Conservation (phyloP, 768 basidiomycete species). For the Lyophyllum shimeji region DNA sequence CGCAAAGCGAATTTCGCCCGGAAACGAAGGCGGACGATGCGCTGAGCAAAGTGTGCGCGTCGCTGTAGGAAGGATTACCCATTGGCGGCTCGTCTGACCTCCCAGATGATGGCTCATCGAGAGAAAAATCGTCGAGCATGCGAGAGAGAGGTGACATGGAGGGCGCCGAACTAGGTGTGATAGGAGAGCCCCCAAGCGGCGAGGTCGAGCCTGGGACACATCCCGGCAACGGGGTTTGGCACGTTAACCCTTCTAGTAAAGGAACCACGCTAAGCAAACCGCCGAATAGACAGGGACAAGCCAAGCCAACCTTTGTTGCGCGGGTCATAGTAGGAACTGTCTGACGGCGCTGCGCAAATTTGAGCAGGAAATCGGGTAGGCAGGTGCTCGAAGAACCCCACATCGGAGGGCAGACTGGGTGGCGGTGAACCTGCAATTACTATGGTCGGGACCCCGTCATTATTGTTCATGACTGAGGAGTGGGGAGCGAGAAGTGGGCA, state of each 20-base stretch:
- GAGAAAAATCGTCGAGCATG: background rate
- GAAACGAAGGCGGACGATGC: background rate
- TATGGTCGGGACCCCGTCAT: background rate
- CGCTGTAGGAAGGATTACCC: background rate
- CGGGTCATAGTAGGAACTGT: background rate
- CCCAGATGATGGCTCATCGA: background rate
- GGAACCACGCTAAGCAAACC: background rate
- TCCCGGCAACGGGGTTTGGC: background rate
- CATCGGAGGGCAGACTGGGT: background rate
- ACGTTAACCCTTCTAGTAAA: slow-evolving; percentile 2
- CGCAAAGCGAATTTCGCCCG: background rate
- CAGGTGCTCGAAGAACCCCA: background rate
- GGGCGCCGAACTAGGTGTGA: slow-evolving; percentile 2
- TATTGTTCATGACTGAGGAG: slow-evolving; percentile 1
- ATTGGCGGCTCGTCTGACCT: background rate
- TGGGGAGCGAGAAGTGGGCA: too few relatives aligned
- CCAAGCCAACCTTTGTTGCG: slow-evolving; percentile 3
- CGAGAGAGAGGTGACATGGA: slow-evolving; percentile 8
- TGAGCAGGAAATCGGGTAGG: background rate
- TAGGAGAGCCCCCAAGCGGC: slow-evolving; percentile 5
- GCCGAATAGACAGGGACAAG: too few relatives aligned
- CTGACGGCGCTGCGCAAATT: background rate
- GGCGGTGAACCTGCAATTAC: slow-evolving; percentile 14
- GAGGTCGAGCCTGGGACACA: background rate
- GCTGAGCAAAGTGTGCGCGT: slow-evolving; percentile 1